Conservation (phyloP, 2,329 filamentous ascomycete species). For the Exophiala bonariae region DNA sequence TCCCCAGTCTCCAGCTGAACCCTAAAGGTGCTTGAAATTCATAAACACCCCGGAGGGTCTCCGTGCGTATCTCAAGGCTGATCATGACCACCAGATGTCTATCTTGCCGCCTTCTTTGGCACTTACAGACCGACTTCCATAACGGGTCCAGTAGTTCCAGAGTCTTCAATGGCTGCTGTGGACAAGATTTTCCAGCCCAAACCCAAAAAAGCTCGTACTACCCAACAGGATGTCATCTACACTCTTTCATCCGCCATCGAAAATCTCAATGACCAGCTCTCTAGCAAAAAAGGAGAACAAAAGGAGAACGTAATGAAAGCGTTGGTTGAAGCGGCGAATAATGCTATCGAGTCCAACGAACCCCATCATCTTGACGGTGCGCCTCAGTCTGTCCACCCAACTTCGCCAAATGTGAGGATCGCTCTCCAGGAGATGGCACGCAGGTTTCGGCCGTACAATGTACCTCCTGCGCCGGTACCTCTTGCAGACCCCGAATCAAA, state of each 20-base stretch:
- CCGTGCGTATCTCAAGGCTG: slow-evolving; percentile 1
- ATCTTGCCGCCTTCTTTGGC: slow-evolving; percentile 90
- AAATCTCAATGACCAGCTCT: slow-evolving; percentile 40
- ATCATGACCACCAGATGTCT: slow-evolving; percentile 63
- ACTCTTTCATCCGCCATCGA: slow-evolving; percentile 57
- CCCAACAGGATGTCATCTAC: slow-evolving; percentile 61
- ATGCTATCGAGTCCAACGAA: slow-evolving; percentile 31
- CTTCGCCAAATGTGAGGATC: slow-evolving; percentile 57
- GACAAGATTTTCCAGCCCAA: slow-evolving; percentile 76
- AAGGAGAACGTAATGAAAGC: slow-evolving; percentile 41
- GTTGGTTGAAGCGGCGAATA: slow-evolving; percentile 40
- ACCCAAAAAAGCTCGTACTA: slow-evolving; percentile 47
- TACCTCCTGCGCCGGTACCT: slow-evolving; percentile 76
- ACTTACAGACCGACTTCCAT: slow-evolving; percentile 92
- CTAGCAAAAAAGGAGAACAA: slow-evolving; percentile 41
- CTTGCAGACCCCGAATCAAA: slow-evolving; percentile 45
- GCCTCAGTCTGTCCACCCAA: slow-evolving; percentile 44
- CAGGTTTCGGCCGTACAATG: slow-evolving; percentile 76
- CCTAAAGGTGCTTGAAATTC: slow-evolving; percentile 45
- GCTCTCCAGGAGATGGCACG: slow-evolving; percentile 69
- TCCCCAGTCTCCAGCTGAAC: slow-evolving; percentile 49
- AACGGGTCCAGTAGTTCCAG: slow-evolving; percentile 74
- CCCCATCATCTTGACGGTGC: slow-evolving; percentile 41
- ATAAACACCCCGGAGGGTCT: slow-evolving; percentile 17
- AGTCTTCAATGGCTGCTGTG: slow-evolving; percentile 72